Conservation (phyloP, 768 basidiomycete genomes). For the Pisolithus orientalis region DNA sequence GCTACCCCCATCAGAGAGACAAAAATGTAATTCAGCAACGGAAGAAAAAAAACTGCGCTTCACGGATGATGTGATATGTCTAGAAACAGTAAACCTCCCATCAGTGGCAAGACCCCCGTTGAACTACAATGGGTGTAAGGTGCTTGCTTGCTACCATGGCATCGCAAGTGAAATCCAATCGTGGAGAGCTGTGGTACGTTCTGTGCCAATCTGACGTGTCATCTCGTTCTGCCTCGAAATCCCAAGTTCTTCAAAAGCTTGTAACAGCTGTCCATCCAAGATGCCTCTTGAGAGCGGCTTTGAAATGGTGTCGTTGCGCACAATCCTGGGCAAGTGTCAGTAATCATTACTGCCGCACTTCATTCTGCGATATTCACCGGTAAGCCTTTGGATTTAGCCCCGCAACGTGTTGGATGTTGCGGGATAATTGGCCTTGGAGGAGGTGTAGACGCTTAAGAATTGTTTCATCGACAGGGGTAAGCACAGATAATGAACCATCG, state of each 20-base stretch:
- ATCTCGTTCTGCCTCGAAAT: constrained; percentile 76
- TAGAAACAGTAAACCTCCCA: no score
- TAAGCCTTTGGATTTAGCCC: constrained; percentile 90
- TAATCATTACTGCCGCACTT: background rate
- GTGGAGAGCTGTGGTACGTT: constrained; percentile 49
- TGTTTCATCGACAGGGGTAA: constrained; percentile 75
- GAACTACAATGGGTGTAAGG: no score
- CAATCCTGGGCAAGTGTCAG: constrained; percentile 49
- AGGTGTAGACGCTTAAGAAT: constrained; percentile 80
- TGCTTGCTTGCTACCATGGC: constrained; percentile 43
- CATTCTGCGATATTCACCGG: constrained; percentile 48
- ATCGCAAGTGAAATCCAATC: constrained; percentile 59
- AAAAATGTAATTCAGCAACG: no score
- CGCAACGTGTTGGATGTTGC: constrained; percentile 88
- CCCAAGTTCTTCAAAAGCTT: constrained; percentile 70
- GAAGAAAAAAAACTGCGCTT: no score
- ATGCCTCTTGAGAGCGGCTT: constrained; percentile 80
- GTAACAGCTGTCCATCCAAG: constrained; percentile 78
- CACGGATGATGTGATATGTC: no score
- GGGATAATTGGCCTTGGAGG: constrained; percentile 82
- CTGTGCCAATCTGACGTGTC: constrained; percentile 86
- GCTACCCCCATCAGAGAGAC: no score
- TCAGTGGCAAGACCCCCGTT: no score
- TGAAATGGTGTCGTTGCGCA: constrained; percentile 81
- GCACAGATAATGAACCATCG: constrained; percentile 76